A percentile compares a stretch with the other conserved stretches of the same genome.
These are phyloP conservation scores for Fusarium pseudoanthophilum DNA, from an alignment of 2,329 filamentous ascomycete genomes.

Conservation along the genomic window DNA sequence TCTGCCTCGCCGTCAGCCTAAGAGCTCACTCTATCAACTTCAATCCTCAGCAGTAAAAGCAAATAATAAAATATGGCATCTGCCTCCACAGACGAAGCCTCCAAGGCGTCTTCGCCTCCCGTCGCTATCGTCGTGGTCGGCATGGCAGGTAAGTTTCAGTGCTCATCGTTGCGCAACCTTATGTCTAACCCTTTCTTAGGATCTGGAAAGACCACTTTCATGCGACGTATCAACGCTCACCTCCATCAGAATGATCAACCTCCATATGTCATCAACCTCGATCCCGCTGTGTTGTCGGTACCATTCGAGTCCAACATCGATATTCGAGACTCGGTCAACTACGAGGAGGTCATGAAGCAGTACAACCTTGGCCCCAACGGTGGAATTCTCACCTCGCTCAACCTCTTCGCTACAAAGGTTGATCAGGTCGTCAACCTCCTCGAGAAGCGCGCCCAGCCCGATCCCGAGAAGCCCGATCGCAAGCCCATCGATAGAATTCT, in stretches of 20 bases:
- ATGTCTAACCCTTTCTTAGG: constrained; percentile 58
- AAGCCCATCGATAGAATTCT: constrained; percentile 83
- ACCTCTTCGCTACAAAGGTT: constrained; percentile 97
- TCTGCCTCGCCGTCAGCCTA: background rate
- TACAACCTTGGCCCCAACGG: constrained; percentile 98
- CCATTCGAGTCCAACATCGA: constrained; percentile 98
- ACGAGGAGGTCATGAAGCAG: constrained; percentile 99
- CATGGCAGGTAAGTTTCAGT: constrained; percentile 79
- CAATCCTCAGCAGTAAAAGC: background rate
- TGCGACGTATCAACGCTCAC: constrained; percentile 96
- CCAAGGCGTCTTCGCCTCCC: constrained; percentile 59
- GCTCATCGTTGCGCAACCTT: background rate
- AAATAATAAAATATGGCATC: constrained; percentile 47
- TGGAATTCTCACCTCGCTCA: constrained; percentile 93
- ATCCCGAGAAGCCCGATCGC: constrained; percentile 67
- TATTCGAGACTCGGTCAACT: constrained; percentile 98
- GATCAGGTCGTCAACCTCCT: constrained; percentile 91
- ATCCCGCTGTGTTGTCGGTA: constrained; percentile 91
- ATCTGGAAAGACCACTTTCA: constrained; percentile 99
- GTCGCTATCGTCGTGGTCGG: constrained; percentile 92
- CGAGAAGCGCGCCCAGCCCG: constrained; percentile 83
- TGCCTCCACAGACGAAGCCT: constrained; percentile 45
- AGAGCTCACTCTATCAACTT: background rate
- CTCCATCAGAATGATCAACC: constrained; percentile 83
- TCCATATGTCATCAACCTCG: constrained; percentile 96